These are phyloP conservation scores for Hawksworthiomyces lignivorus DNA, from an alignment of 2,329 filamentous ascomycete species.

Conservation along the genomic window DNA sequence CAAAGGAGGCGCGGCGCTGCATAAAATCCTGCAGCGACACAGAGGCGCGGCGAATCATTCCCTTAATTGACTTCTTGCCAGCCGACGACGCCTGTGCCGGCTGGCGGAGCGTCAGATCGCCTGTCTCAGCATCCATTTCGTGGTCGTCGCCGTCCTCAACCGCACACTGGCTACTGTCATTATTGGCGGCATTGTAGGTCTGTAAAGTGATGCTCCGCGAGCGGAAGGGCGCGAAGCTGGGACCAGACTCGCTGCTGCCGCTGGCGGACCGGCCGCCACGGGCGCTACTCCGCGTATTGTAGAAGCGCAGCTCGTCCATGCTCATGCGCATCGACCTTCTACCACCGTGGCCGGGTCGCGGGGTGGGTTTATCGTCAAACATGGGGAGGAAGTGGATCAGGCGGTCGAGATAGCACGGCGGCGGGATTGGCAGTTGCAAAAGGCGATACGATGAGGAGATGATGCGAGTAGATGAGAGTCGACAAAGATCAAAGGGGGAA, in stretches of 20 bases:
- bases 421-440: no score
- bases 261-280: no score
- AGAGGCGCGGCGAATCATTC: slow-evolving; percentile 48
- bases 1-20: slow-evolving; percentile 37
- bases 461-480: no score
- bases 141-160: background rate
- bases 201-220: no score
- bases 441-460: no score
- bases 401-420: no score
- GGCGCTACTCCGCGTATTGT: no score
- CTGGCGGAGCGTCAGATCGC: background rate
- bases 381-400: no score
- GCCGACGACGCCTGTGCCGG: background rate
- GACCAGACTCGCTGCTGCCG: slow-evolving; percentile 4
- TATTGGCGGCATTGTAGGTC: slow-evolving; percentile 26
- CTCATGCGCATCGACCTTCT: background rate
- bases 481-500: no score
- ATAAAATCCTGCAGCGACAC: slow-evolving; percentile 45
- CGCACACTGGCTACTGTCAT: slow-evolving; percentile 11
- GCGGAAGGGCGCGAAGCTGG: background rate
- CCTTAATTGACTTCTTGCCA: slow-evolving; percentile 32
- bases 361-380: no score
- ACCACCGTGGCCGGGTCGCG: no score
- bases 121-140: slow-evolving; percentile 4
- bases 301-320: slow-evolving; percentile 4